These are phyloP conservation scores for Triticum turgidum DNA, from an alignment of 176 grass and related monocot genomes.

Conservation along the genomic window DNA sequence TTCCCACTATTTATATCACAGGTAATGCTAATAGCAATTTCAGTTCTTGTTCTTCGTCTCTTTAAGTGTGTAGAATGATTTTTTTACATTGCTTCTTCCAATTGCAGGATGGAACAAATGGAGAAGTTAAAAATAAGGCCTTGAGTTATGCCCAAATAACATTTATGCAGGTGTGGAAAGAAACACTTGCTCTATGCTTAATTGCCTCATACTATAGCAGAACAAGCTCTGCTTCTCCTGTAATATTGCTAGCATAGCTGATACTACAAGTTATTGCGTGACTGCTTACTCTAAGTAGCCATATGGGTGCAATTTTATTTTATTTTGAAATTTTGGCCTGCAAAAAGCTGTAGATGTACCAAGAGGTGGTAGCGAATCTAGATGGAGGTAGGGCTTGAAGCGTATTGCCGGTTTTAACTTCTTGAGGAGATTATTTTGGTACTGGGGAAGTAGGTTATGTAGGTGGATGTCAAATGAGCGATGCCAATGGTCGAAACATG, in stretches of 20 bases:
- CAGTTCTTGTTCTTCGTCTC: slow-evolving; percentile 8
- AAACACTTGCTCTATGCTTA: slow-evolving; percentile 21
- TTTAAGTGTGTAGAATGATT: not conserved
- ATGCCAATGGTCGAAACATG: not conserved
- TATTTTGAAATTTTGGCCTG: not conserved
- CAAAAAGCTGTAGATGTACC: not conserved
- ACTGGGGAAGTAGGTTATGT: not conserved
- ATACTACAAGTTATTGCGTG: not conserved
- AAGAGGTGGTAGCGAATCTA: not conserved
- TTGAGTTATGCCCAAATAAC: slow-evolving; percentile 74
- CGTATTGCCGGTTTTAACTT: too few relatives aligned
- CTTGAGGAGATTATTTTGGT: too few relatives aligned
- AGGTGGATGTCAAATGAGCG: not conserved
- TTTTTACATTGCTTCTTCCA: slow-evolving; percentile 32
- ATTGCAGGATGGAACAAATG: slow-evolving; percentile 92
- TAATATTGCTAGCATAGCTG: slow-evolving; percentile 6
- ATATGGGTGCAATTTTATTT: not conserved
- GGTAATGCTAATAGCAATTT: slow-evolving; percentile 45
- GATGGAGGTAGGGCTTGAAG: not conserved
- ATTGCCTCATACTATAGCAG: not conserved
- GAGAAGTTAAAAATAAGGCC: slow-evolving; percentile 88
- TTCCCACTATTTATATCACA: slow-evolving; percentile 98
- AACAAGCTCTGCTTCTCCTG: not conserved
- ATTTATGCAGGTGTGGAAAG: slow-evolving; percentile 85
- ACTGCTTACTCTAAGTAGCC: not conserved